Conservation (phyloP, 2,329 filamentous ascomycete species). For the Chaetomium sp. region DNA sequence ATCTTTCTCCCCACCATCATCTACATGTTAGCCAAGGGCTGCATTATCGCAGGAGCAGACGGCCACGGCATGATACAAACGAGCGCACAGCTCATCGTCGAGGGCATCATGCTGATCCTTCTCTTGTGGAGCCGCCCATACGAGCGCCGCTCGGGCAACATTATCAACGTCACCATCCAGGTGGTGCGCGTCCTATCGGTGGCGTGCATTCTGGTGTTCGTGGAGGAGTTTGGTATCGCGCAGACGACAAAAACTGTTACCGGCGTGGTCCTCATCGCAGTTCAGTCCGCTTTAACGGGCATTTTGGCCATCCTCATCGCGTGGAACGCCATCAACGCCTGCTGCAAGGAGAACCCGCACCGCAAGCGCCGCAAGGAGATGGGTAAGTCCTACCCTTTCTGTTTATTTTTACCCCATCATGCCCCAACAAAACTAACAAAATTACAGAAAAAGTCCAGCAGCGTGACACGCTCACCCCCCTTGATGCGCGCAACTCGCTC, state of each 20-base stretch:
- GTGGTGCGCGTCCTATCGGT: constrained; percentile 87
- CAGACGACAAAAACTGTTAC: constrained; percentile 94
- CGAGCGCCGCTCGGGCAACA: constrained; percentile 81
- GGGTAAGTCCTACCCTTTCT: constrained; percentile 58
- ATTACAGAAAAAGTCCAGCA: constrained; percentile 72
- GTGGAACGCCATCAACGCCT: constrained; percentile 83
- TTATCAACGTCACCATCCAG: constrained; percentile 93
- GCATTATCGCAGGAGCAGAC: constrained; percentile 80
- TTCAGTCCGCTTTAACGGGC: constrained; percentile 83
- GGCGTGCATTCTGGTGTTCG: constrained; percentile 86
- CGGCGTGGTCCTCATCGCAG: constrained; percentile 88
- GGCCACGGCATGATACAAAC: constrained; percentile 84
- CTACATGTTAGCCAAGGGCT: constrained; percentile 89
- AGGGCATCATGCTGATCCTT: constrained; percentile 75
- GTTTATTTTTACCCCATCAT: background rate
- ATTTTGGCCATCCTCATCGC: constrained; percentile 83
- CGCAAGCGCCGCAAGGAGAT: constrained; percentile 84
- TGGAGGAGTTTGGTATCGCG: constrained; percentile 85
- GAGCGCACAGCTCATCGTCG: constrained; percentile 76
- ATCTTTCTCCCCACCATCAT: constrained; percentile 85
- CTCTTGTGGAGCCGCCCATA: constrained; percentile 86
- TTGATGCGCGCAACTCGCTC: constrained; percentile 84
- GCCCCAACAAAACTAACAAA: background rate
- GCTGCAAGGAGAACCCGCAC: constrained; percentile 87
- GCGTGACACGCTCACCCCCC: constrained; percentile 78